These are phyloP conservation scores for Arthrobotrys entomopaga DNA, from an alignment of 2,329 filamentous ascomycete species.

Conservation along the genomic window DNA sequence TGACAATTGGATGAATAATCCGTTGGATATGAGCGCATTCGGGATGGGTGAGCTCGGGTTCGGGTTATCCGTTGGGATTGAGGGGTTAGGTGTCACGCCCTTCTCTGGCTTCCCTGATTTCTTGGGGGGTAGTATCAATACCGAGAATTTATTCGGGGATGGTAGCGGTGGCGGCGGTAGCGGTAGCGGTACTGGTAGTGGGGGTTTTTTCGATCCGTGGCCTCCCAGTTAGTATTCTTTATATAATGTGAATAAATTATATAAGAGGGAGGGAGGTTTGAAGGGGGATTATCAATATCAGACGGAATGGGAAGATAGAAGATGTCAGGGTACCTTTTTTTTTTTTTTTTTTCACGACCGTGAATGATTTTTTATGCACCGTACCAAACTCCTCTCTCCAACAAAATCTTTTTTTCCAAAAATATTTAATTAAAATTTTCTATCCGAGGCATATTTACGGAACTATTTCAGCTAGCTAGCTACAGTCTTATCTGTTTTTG, in stretches of 20 bases:
- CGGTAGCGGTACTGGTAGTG: neutral
- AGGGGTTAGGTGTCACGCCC: slow-evolving; percentile 27
- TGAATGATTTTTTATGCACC: slow-evolving; percentile 32
- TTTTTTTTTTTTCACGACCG: slow-evolving; percentile 47
- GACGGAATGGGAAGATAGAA: neutral
- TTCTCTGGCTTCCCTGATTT: slow-evolving; percentile 44
- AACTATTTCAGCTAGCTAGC: too few species aligned
- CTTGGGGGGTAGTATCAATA: slow-evolving; percentile 25
- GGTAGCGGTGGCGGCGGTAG: neutral
- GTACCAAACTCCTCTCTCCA: slow-evolving; percentile 44
- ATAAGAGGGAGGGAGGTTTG: neutral
- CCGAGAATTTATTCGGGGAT: slow-evolving; percentile 41
- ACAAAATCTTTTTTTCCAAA: slow-evolving; percentile 12
- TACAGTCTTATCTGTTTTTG: too few species aligned
- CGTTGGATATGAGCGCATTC: slow-evolving; percentile 50
- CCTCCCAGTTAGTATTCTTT: slow-evolving; percentile 40
- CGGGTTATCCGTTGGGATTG: slow-evolving; percentile 39
- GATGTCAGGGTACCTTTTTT: slow-evolving; percentile 22
- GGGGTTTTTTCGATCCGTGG: slow-evolving; percentile 47
- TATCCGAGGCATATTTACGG: too few species aligned
- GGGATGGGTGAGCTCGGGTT: slow-evolving; percentile 50
- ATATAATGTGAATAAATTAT: neutral
- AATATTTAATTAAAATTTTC: neutral
- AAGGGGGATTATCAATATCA: too few species aligned
- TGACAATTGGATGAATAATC: slow-evolving; percentile 36